These are phyloP conservation scores for Fusarium sp. DNA, from an alignment of 2,329 filamentous ascomycete species.

Conservation along the genomic window DNA sequence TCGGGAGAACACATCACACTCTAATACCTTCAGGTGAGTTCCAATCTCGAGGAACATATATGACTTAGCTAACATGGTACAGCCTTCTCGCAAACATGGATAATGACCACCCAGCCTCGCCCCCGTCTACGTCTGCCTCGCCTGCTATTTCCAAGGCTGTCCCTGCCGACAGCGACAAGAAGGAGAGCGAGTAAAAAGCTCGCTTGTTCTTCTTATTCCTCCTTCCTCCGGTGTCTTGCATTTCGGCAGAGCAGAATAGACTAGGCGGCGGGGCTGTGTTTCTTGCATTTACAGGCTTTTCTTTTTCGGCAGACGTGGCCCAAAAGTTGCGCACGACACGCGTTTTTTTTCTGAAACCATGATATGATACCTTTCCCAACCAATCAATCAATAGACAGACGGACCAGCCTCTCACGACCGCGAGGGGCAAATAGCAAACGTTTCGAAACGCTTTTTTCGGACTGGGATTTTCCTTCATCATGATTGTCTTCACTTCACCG, in stretches of 20 bases:
- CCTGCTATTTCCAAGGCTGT: constrained; percentile 73
- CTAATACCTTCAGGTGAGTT: constrained; percentile 98
- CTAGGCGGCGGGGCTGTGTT: constrained; percentile 56
- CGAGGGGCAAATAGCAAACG: constrained; percentile 33
- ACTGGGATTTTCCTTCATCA: constrained; percentile 46
- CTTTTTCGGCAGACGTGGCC: constrained; percentile 58
- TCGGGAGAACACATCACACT: constrained; percentile 70
- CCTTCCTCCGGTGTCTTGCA: constrained; percentile 55
- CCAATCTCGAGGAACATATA: no score
- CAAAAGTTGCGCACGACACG: constrained; percentile 58
- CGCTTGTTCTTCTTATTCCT: constrained; percentile 35
- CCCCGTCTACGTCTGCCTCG: constrained; percentile 76
- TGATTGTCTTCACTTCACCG: constrained; percentile 45
- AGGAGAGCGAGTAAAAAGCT: constrained; percentile 58
- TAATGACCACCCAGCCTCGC: constrained; percentile 74
- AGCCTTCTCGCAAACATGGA: constrained; percentile 73
- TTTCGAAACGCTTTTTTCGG: constrained; percentile 40
- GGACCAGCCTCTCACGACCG: constrained; percentile 48
- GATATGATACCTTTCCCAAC: constrained; percentile 65
- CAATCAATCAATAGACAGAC: constrained; percentile 52
- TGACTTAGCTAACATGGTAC: constrained; percentile 3
- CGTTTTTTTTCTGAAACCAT: constrained; percentile 54
- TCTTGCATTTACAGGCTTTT: constrained; percentile 61
- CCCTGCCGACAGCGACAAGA: constrained; percentile 65
- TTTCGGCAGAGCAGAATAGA: constrained; percentile 64